Conservation (phyloP, 352 stramenopile genomes). For the Pythium plurisporium region DNA sequence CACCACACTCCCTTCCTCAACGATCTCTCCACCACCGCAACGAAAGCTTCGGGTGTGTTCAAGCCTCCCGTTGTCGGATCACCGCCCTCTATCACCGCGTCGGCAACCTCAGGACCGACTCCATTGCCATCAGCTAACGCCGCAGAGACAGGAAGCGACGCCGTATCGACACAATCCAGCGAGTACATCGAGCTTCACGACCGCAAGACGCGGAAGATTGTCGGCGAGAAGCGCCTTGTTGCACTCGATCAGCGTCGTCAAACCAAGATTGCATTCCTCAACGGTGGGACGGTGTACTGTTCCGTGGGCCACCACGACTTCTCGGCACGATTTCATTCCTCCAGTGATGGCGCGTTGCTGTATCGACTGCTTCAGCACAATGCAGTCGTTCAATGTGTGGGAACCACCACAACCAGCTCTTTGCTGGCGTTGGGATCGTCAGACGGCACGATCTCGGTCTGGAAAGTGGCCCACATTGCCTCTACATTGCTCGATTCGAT, state of each 20-base stretch:
- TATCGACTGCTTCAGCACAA: constrained; percentile 74
- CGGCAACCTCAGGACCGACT: background rate
- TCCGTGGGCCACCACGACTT: constrained; percentile 72
- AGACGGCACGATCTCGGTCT: constrained; percentile 77
- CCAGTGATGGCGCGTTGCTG: constrained; percentile 58
- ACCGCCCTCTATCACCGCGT: background rate
- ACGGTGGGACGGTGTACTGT: constrained; percentile 49
- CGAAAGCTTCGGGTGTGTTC: constrained; percentile 39
- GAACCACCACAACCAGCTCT: constrained; percentile 37
- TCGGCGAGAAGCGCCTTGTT: constrained; percentile 40
- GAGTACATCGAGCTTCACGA: constrained; percentile 33
- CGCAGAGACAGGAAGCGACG: background rate
- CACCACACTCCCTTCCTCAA: constrained; percentile 48
- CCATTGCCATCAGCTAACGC: background rate
- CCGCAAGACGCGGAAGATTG: constrained; percentile 54
- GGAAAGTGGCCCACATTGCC: constrained; percentile 63
- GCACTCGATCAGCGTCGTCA: constrained; percentile 11
- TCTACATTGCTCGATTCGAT: constrained; percentile 70
- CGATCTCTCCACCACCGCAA: constrained; percentile 37
- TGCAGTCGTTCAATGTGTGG: constrained; percentile 62
- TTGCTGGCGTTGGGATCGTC: constrained; percentile 51
- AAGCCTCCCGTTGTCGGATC: constrained; percentile 16
- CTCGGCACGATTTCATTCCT: constrained; percentile 70
- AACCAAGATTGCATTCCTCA: constrained; percentile 43
- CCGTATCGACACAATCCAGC: background rate